Evolutionary conservation across 2,329 filamentous ascomycete genomes (phyloP).

Genomic region (Onygenales sp.): DNA sequence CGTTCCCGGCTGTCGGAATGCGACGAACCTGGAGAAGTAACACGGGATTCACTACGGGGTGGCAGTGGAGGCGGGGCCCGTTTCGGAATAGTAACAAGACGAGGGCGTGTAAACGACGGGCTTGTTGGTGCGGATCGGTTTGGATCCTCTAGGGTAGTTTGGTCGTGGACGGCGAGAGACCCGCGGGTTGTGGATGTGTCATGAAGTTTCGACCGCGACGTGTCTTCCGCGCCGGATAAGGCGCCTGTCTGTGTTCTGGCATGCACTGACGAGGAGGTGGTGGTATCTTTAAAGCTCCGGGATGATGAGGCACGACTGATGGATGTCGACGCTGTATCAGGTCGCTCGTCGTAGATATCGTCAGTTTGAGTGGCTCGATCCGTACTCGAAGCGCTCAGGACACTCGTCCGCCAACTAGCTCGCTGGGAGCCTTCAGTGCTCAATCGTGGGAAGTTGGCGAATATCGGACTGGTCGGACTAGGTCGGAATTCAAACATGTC

Average conservation of each 20-base stretch:
- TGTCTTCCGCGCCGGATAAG: neutral
- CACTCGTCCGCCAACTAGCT: constrained; percentile 61
- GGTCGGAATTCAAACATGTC: constrained; percentile 77
- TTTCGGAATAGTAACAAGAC: constrained; percentile 77
- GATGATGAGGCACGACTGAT: constrained; percentile 5
- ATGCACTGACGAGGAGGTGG: neutral
- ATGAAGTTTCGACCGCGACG: neutral
- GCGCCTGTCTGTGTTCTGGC: neutral
- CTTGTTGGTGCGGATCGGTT: constrained; percentile 50
- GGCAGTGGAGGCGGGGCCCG: constrained; percentile 64
- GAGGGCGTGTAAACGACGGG: constrained; percentile 63
- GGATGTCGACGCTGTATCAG: constrained; percentile 2
- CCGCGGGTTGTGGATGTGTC: neutral
- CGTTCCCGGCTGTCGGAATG: neutral
- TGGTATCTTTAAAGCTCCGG: constrained; percentile 1
- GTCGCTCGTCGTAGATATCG: constrained; percentile 26
- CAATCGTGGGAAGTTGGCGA: constrained; percentile 44
- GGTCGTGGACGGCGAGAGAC: constrained; percentile 17
- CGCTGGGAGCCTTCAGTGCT: constrained; percentile 57
- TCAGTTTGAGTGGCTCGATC: constrained; percentile 63
- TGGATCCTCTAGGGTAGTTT: constrained; percentile 41
- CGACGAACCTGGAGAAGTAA: neutral
- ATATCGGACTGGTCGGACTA: constrained; percentile 61
- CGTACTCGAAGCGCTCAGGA: constrained; percentile 48
- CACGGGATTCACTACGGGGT: constrained; percentile 34